Percentiles rank a stretch among this genome's conserved stretches.
These are phyloP conservation scores for Calonectria multiphialidica DNA, from an alignment of 2,329 filamentous ascomycete genomes.

Conservation along the genomic window DNA sequence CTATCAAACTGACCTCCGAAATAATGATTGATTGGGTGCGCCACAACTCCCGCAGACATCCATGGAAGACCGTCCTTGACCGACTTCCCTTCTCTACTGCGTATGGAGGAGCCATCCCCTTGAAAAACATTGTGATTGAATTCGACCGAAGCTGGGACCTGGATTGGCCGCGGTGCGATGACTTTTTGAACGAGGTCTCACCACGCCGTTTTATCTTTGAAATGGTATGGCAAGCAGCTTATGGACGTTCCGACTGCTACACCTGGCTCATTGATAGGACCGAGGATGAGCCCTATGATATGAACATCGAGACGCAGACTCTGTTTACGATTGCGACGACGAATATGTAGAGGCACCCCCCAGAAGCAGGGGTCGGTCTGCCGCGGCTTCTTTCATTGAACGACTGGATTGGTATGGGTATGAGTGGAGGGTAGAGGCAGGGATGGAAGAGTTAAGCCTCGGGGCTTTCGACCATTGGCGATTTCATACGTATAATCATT, in stretches of 20 bases:
- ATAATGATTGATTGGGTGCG: background rate
- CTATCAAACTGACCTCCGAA: background rate
- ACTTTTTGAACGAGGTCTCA: background rate
- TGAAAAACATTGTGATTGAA: background rate
- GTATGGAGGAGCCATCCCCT: no score
- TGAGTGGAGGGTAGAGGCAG: background rate
- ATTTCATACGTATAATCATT: background rate
- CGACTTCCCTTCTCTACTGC: no score
- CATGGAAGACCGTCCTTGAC: no score
- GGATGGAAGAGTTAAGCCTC: no score
- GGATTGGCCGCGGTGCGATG: fast-evolving
- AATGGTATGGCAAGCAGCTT: background rate
- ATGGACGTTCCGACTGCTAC: background rate
- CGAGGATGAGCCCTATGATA: no score
- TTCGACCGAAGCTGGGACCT: background rate
- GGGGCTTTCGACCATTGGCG: background rate
- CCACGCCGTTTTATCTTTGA: background rate
- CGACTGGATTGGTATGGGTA: background rate
- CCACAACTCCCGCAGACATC: no score
- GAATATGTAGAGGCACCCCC: background rate
- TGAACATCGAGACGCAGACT: background rate
- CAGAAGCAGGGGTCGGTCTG: background rate
- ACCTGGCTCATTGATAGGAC: background rate
- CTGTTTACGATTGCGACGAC: background rate
- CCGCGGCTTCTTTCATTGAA: background rate